phyloP scores from a whole-genome alignment of 75 land plant genomes.

The Sequoiadendron giganteum region DNA sequence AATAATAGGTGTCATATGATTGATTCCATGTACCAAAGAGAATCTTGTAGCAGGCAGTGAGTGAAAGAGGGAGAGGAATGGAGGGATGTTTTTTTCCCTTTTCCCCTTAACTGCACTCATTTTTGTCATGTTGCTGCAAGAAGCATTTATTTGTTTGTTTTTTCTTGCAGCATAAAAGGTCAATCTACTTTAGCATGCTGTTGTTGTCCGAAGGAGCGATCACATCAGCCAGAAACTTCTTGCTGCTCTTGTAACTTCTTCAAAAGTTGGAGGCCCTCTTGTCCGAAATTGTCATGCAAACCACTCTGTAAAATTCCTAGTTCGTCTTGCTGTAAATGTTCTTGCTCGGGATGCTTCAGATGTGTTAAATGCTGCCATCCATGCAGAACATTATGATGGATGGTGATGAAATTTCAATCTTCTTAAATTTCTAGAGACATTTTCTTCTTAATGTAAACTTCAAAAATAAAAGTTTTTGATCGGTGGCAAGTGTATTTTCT shows the following conservation, averaged over 20 bases:
- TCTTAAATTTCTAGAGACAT: neutral
- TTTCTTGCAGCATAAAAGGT: neutral
- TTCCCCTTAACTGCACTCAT: neutral
- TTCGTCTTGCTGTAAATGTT: conserved; percentile 7
- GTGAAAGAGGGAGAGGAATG: no score
- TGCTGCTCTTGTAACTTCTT: conserved; percentile 10
- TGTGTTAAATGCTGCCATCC: conserved; percentile 11
- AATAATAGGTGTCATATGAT: neutral
- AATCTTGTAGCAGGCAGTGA: neutral
- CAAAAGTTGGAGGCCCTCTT: conserved; percentile 1
- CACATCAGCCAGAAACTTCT: neutral
- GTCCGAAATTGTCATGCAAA: neutral
- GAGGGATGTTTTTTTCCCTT: neutral
- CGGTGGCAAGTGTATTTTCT: neutral
- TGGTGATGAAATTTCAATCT: neutral
- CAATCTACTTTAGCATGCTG: conserved; percentile 2
- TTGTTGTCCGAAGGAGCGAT: neutral
- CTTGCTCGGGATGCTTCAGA: neutral
- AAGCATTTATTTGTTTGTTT: neutral
- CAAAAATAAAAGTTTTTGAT: conserved; percentile 5
- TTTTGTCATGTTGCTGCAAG: neutral
- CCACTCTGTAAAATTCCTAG: conserved; percentile 4
- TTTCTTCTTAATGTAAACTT: neutral
- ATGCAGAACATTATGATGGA: conserved; percentile 3
- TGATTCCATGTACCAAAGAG: neutral